Conservation (phyloP, 257 asterid genomes). For the Orobanche coerulescens region DNA sequence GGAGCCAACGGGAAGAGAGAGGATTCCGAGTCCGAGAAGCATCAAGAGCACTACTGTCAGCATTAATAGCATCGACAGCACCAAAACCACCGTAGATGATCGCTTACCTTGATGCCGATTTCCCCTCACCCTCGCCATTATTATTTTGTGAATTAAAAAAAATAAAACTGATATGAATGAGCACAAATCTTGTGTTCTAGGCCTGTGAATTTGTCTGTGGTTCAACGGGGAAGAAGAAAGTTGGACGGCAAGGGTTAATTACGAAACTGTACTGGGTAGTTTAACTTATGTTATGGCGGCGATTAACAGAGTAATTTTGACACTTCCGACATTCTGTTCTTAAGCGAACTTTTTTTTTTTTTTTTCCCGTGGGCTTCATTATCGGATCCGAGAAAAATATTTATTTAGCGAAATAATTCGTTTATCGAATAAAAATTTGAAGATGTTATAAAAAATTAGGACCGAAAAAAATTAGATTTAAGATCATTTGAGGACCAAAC, state of each 20-base stretch:
- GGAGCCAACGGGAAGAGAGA: slow-evolving; percentile 58
- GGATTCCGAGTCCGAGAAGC: slow-evolving; percentile 75
- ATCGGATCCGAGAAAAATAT: too few relatives aligned
- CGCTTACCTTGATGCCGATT: slow-evolving; percentile 59
- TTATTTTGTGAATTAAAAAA: slow-evolving; percentile 12
- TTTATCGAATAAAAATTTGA: too few relatives aligned
- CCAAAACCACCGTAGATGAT: slow-evolving; percentile 55
- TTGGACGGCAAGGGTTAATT: slow-evolving; percentile 6
- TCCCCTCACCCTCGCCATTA: slow-evolving; percentile 52
- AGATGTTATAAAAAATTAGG: too few relatives aligned
- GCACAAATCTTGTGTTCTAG: neutral
- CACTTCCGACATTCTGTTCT: too few relatives aligned
- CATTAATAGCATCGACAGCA: slow-evolving; percentile 66
- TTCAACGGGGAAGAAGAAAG: slow-evolving; percentile 13
- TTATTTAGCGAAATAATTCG: too few relatives aligned
- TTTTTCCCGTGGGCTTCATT: too few relatives aligned
- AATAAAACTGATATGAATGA: slow-evolving; percentile 6
- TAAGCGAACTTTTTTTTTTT: too few relatives aligned
- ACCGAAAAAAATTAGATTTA: too few relatives aligned
- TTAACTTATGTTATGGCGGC: too few relatives aligned
- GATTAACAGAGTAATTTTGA: too few relatives aligned
- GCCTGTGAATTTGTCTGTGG: slow-evolving; percentile 6
- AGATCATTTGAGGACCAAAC: too few relatives aligned
- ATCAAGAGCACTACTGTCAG: slow-evolving; percentile 58
- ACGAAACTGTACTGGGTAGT: too few relatives aligned